These are phyloP conservation scores for Cucumis hystrix DNA, from an alignment of 306 rosid genomes.

Conservation along the genomic window DNA sequence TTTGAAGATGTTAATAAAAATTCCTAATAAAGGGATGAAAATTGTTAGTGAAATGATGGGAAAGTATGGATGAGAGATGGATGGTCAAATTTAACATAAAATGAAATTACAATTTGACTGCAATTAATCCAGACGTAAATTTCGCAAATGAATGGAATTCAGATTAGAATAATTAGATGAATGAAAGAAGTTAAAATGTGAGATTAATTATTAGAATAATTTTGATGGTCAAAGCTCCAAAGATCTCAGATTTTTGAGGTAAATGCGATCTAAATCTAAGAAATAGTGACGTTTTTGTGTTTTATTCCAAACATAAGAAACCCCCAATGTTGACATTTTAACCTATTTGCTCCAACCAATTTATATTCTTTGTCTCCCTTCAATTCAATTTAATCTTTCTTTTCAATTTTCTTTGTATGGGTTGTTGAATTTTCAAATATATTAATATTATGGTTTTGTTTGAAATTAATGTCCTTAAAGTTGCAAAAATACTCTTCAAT, in stretches of 20 bases:
- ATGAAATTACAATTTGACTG: background rate
- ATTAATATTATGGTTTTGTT: no score
- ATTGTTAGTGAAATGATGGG: background rate
- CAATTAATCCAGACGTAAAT: background rate
- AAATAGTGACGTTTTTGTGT: background rate
- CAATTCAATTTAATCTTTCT: background rate
- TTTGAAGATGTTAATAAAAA: no score
- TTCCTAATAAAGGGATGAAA: background rate
- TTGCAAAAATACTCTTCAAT: no score
- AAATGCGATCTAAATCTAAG: background rate
- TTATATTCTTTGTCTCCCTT: background rate
- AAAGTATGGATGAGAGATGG: background rate
- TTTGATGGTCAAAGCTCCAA: background rate
- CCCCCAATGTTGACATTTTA: background rate
- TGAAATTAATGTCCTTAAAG: no score
- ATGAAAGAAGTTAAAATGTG: background rate
- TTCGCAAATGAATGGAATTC: background rate
- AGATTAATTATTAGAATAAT: background rate
- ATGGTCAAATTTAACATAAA: background rate
- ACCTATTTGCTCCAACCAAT: background rate
- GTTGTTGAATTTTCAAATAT: no score
- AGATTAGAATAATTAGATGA: background rate
- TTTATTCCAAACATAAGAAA: background rate
- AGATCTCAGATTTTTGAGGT: background rate
- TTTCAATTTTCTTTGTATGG: background rate